Base-by-base conservation (phyloP, 257 asterid genomes). In the Echium plantagineum region DNA sequence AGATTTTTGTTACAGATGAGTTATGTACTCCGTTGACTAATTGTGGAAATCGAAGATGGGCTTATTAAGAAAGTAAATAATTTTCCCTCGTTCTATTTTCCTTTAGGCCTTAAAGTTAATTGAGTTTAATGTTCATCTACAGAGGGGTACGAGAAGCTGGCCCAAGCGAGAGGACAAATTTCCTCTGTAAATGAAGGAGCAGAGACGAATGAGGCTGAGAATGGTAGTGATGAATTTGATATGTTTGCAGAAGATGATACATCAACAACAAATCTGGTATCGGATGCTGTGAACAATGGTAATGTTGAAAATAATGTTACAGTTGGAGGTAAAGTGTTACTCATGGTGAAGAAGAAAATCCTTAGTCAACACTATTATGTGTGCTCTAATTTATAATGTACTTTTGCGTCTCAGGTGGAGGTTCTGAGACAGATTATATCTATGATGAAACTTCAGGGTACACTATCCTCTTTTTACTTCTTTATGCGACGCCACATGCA, bases 391-490 rank as follows among this genome's bases (percentile, higher is more conserved):
- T 72, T 49, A 46, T 57, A 60, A 71, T n/a, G 58, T 62, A 21
- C 57, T 38, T 3, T 47, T 62, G 61, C 64, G 61, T 55, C 68
- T 68, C 87, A 90, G 98, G 84, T 75, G 78, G 83, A n/a, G 80
- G 62, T 63, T 57, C 65, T 71, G 90, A 80, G 66, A 75, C 66
- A 42, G 99, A 89, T 74, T 93, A 75, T 65, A 82, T 74, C 31
- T 89, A 76, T 35, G 99, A 93, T 63, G 96, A 93, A 30, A 66
- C 96, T 59, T 74, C 95, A 57, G 99, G 98, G 94, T 91, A 88
- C 65, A 75, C 21, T 26, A 57, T 66, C 51, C 57, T 38, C 63
- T 31, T 75, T 47, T 63, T 13, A 65, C 58, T 38, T 62, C n/a
- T 63, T n/a, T 38, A 16, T 62, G 56, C 9, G 3, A 38, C 9